Evolutionary conservation across 1,284 basidiomycete genomes (phyloP).

Genomic region (Heliocybe sulcata): DNA sequence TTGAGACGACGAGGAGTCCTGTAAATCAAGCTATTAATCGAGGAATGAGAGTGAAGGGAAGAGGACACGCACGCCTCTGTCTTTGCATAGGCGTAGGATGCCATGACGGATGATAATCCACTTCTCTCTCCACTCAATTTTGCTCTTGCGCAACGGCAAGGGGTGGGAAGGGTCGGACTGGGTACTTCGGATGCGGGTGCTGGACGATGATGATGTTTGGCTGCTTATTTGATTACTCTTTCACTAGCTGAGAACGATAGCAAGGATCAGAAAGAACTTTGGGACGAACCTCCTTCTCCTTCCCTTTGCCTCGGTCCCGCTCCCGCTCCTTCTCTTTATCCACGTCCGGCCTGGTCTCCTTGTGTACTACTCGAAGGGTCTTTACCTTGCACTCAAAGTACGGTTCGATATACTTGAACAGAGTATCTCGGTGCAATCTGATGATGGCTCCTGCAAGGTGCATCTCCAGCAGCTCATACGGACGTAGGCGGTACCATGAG

Average conservation of each 20-base stretch:
- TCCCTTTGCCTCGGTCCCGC: background rate
- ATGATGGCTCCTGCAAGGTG: background rate
- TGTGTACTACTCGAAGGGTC: background rate
- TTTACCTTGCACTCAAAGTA: conserved; percentile 1
- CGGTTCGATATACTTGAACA: background rate
- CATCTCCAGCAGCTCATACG: conserved; percentile 2
- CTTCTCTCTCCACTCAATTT: background rate
- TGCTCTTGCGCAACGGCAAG: background rate
- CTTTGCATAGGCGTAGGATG: background rate
- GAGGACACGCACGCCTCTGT: background rate
- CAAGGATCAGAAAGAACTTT: background rate
- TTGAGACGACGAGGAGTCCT: background rate
- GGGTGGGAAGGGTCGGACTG: background rate
- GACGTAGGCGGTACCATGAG: background rate
- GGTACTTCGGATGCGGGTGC: background rate
- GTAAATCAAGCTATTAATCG: background rate
- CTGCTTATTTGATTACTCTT: background rate
- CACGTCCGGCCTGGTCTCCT: background rate
- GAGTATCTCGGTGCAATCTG: background rate
- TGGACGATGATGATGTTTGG: background rate
- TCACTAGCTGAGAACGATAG: background rate
- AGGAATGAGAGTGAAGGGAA: background rate
- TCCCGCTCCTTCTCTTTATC: background rate
- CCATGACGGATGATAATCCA: background rate
- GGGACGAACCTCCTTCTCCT: background rate